These are phyloP conservation scores for Trichoderma polysporum DNA, from an alignment of 2,329 filamentous ascomycete genomes.

Conservation along the genomic window DNA sequence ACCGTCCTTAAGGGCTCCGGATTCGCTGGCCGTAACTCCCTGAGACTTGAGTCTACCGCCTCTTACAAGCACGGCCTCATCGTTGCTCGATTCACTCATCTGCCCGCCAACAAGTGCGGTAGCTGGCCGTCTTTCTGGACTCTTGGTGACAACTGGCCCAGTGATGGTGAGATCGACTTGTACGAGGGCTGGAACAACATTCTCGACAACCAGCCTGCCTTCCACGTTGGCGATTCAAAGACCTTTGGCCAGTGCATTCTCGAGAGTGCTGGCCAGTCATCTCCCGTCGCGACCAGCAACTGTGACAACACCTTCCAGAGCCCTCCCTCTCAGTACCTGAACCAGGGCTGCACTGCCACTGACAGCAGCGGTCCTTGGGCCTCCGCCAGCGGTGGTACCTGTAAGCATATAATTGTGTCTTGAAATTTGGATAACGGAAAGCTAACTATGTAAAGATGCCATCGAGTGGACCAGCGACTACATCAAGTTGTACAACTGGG, in stretches of 20 bases:
- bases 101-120: slow-evolving; percentile 65
- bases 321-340: slow-evolving; percentile 34
- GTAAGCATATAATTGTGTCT: slow-evolving; percentile 35
- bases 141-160: slow-evolving; percentile 56
- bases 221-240: slow-evolving; percentile 49
- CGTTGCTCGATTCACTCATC: slow-evolving; percentile 67
- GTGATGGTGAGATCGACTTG: slow-evolving; percentile 64
- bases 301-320: slow-evolving; percentile 42
- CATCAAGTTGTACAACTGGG: slow-evolving; percentile 46
- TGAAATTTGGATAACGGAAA: neutral
- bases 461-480: slow-evolving; percentile 43
- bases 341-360: slow-evolving; percentile 43
- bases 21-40: slow-evolving; percentile 50
- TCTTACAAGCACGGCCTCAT: slow-evolving; percentile 66
- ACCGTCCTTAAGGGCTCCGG: slow-evolving; percentile 26
- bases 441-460: slow-evolving; percentile 32
- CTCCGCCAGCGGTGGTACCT: slow-evolving; percentile 40
- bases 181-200: slow-evolving; percentile 64
- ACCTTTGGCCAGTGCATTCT: slow-evolving; percentile 39
- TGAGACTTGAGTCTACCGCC: slow-evolving; percentile 64
- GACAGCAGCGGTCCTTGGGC: slow-evolving; percentile 43
- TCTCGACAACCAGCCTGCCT: slow-evolving; percentile 54
- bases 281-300: slow-evolving; percentile 37
- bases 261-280: slow-evolving; percentile 31
- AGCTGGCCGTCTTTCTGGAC: slow-evolving; percentile 70